phyloP scores from a whole-genome alignment of 2,329 filamentous ascomycete genomes.

The Phaeosphaeria sp. region DNA sequence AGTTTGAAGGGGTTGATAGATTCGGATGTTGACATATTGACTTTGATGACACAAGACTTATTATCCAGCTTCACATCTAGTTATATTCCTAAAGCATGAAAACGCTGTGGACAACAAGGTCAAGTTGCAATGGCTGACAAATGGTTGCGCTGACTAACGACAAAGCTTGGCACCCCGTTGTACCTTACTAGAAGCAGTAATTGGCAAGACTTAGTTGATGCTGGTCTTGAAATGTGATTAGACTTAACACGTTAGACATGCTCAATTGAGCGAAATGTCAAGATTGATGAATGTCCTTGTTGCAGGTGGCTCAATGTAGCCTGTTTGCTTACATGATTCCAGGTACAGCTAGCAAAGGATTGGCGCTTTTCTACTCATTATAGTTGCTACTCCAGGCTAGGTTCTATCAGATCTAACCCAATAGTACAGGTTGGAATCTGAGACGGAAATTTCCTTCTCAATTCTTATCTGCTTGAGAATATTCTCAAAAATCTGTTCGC shows the following conservation, averaged over 20 bases:
- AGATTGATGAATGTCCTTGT: too few species aligned
- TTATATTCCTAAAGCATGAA: background rate
- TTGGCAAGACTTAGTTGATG: background rate
- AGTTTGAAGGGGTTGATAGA: constrained; percentile 19
- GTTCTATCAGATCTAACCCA: too few species aligned
- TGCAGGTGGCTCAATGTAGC: too few species aligned
- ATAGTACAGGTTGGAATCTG: too few species aligned
- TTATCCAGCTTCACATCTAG: background rate
- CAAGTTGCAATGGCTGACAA: background rate
- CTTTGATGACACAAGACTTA: background rate
- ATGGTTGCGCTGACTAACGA: background rate
- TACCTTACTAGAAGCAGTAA: background rate
- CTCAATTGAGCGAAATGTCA: background rate
- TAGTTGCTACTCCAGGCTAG: too few species aligned
- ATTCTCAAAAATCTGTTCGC: too few species aligned
- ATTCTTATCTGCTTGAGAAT: too few species aligned
- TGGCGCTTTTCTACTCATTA: too few species aligned
- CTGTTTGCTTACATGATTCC: too few species aligned
- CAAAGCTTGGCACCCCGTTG: background rate
- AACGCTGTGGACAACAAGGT: background rate
- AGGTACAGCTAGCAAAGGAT: too few species aligned
- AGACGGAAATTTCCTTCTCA: too few species aligned
- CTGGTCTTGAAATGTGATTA: background rate
- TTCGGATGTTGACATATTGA: constrained; percentile 8
- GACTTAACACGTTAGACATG: background rate